Base-by-base conservation (phyloP, 768 basidiomycete species). In the Erythrobasidium yunnanense region DNA sequence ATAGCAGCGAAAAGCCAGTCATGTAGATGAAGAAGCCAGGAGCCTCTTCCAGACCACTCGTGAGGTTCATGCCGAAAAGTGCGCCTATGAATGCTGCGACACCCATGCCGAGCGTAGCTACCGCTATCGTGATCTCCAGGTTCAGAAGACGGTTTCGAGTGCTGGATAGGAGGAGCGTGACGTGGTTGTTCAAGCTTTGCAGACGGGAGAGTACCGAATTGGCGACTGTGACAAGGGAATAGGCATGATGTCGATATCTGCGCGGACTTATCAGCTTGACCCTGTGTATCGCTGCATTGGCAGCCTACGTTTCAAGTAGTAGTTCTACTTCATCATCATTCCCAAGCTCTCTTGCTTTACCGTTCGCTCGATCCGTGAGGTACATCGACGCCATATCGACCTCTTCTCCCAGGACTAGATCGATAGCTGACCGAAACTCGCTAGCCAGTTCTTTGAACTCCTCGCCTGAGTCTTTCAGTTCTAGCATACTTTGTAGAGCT, bases 181-280 rank as follows among this genome's bases (percentile, higher is more conserved):
- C 60, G 47, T 63, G 60, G 49, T 63, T 63, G 29, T 29, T 63
- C 6, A 63, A 33, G 49, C 60, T 63, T 23, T 63, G 60, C 27
- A 63, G 60, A 49, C 60, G 60, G 25, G 60, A 34, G 46, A 63
- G 60, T 8, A 63, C 47, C 18, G 60, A 50, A 33, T n/a, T 47
- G 30, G 60, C 60, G 6, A 51, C 45, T 11, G 32, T 49, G 18
- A 49, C 52, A 18, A 63, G 25, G 2, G 60, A 63, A 30, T 63
- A 63, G 29, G 47, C 60, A 51, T 63, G 60, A 34, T 63, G 60
- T 30, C 60, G 60, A 51, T 63, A 63, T 13, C 60, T 63, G 30
- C 30, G 4, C 4, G 54, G 15, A 45, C 22, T 15, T 15, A 45
- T 45, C 22, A 45, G 42, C 22, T 45, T 45, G 18, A 52, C 20